Evolutionary conservation across 1,139 yeast species (phyloP).

Genomic region (Wickerhamomyces sp.): DNA sequence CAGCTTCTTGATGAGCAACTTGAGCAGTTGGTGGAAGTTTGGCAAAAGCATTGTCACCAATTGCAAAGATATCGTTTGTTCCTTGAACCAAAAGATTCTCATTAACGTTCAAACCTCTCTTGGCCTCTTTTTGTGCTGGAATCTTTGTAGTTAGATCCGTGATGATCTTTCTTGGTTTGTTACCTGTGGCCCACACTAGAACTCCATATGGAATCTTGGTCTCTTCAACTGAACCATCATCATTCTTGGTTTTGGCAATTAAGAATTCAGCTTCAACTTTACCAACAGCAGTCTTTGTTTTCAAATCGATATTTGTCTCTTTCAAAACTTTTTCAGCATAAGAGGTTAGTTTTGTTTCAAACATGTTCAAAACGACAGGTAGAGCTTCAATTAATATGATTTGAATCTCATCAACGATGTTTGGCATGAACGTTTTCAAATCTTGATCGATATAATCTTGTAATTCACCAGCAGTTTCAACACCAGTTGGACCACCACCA

Average conservation of each 20-base stretch:
- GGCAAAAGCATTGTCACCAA: constrained; percentile 89
- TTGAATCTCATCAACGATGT: constrained; percentile 70
- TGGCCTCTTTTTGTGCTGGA: constrained; percentile 81
- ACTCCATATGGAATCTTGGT: constrained; percentile 75
- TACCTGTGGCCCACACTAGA: constrained; percentile 97
- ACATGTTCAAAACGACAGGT: constrained; percentile 86
- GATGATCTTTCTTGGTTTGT: constrained; percentile 78
- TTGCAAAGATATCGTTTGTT: constrained; percentile 72
- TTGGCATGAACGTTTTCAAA: constrained; percentile 84
- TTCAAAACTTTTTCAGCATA: constrained; percentile 80
- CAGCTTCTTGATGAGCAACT: constrained; percentile 95
- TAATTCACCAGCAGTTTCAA: constrained; percentile 91
- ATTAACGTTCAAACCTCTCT: constrained; percentile 83
- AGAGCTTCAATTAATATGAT: constrained; percentile 87
- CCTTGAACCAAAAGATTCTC: constrained; percentile 84
- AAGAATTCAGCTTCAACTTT: constrained; percentile 67
- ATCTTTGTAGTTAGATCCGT: constrained; percentile 66
- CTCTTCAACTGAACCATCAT: constrained; percentile 59
- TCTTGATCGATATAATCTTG: constrained; percentile 94
- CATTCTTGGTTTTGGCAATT: constrained; percentile 62
- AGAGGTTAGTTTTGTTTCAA: constrained; percentile 76
- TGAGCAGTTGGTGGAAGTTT: constrained; percentile 96
- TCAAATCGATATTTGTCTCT: constrained; percentile 72
- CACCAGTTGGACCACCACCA: constrained; percentile 98
- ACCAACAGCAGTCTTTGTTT: constrained; percentile 84